These are phyloP conservation scores for Metschnikowia lochheadii DNA, from an alignment of 805 yeast species.

Conservation along the genomic window DNA sequence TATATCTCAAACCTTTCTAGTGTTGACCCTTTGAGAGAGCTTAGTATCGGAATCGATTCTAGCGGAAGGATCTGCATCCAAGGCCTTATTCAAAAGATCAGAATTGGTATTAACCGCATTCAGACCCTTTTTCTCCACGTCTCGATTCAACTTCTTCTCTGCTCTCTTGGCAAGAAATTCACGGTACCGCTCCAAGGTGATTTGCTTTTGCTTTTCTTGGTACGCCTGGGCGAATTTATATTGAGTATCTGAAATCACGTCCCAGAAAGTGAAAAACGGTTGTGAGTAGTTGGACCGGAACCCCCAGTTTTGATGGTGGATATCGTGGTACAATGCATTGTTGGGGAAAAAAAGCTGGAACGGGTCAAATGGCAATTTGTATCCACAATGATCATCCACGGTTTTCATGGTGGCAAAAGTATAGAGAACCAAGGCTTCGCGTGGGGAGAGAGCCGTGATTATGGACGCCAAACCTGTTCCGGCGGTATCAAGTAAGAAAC, in stretches of 20 bases:
- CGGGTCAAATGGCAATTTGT: constrained; percentile 84
- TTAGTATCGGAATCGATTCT: background rate
- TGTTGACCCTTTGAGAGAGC: background rate
- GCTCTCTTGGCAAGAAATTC: constrained; percentile 40
- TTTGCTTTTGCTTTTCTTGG: constrained; percentile 57
- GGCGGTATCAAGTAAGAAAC: constrained; percentile 82
- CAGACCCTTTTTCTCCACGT: background rate
- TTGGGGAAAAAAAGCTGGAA: constrained; percentile 91
- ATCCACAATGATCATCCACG: constrained; percentile 99
- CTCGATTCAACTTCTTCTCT: constrained; percentile 7
- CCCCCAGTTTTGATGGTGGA: constrained; percentile 96
- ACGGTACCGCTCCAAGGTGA: constrained; percentile 64
- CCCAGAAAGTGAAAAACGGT: constrained; percentile 97
- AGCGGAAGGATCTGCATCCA: background rate
- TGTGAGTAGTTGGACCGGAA: constrained; percentile 89
- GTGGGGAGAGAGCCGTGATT: constrained; percentile 58
- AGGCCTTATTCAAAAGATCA: background rate
- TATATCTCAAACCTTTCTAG: too few relatives aligned
- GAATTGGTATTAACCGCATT: background rate
- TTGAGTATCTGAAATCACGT: constrained; percentile 63
- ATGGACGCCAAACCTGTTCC: constrained; percentile 86
- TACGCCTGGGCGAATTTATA: constrained; percentile 61
- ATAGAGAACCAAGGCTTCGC: constrained; percentile 72
- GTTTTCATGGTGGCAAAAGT: constrained; percentile 93
- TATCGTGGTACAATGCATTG: constrained; percentile 93